phyloP scores from a whole-genome alignment of 352 stramenopile species.

The Globisporangium solare region DNA sequence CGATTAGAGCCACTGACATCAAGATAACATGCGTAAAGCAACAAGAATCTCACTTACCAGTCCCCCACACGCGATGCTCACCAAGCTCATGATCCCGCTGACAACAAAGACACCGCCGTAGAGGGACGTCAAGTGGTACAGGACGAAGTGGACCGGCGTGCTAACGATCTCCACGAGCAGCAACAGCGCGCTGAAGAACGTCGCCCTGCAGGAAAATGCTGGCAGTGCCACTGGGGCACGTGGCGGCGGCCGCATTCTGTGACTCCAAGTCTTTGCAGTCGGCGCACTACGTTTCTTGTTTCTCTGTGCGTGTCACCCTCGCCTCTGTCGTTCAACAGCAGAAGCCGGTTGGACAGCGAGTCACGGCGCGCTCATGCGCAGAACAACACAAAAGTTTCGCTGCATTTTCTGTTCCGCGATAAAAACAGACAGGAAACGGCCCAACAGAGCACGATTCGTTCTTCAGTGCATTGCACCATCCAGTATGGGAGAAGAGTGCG shows the following conservation, averaged over 20 bases:
- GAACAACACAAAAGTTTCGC: slow-evolving; percentile 7
- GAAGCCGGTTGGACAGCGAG: too few species aligned
- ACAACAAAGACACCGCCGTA: slow-evolving; percentile 28
- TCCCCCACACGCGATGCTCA: slow-evolving; percentile 37
- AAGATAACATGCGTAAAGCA: too few species aligned
- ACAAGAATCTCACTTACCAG: slow-evolving; percentile 25
- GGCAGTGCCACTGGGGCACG: slow-evolving; percentile 28
- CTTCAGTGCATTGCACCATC: neutral
- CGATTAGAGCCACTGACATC: neutral
- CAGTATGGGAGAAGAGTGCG: slow-evolving; percentile 6
- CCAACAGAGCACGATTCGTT: too few species aligned
- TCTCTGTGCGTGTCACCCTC: too few species aligned
- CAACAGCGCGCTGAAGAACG: slow-evolving; percentile 30
- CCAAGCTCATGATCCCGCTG: slow-evolving; percentile 29
- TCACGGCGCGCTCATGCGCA: neutral
- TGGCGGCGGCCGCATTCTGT: slow-evolving; percentile 5
- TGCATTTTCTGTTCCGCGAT: too few species aligned
- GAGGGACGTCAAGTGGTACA: slow-evolving; percentile 37
- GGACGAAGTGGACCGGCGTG: slow-evolving; percentile 29
- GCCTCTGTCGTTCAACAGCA: too few species aligned
- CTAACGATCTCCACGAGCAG: slow-evolving; percentile 37
- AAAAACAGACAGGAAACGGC: too few species aligned
- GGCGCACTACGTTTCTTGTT: too few species aligned
- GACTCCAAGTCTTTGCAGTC: too few species aligned
- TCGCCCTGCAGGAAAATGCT: slow-evolving; percentile 40